Conservation (phyloP, 495 filamentous ascomycete species). For the Aspergillus haitiensis region DNA sequence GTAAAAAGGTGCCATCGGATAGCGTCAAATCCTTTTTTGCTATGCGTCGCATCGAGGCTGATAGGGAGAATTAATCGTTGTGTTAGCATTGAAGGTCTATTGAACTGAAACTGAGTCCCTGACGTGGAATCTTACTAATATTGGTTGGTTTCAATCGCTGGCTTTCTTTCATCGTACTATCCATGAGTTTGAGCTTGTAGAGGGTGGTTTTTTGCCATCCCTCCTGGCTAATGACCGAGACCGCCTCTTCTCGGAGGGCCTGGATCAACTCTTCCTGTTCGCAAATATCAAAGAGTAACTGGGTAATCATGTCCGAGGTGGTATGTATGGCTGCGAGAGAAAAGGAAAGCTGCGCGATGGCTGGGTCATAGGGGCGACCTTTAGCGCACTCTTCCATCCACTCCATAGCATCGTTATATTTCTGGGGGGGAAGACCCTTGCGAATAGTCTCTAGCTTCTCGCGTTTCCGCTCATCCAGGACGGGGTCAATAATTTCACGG, state of each 20-base stretch:
- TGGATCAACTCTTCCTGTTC: conserved; percentile 34
- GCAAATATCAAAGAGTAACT: conserved; percentile 41
- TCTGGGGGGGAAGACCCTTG: conserved; percentile 22
- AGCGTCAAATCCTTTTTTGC: conserved; percentile 29
- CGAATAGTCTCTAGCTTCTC: conserved; percentile 18
- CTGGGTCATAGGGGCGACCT: conserved; percentile 22
- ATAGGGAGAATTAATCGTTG: too few species aligned
- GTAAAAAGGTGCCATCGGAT: conserved; percentile 25
- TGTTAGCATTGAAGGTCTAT: too few species aligned
- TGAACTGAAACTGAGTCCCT: too few species aligned
- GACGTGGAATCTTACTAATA: conserved; percentile 25
- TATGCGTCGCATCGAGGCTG: conserved; percentile 42
- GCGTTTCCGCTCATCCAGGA: conserved; percentile 13
- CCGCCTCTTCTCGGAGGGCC: conserved; percentile 41
- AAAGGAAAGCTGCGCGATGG: conserved; percentile 23
- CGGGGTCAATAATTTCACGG: conserved; percentile 22
- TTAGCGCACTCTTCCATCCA: conserved; percentile 28
- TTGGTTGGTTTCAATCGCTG: conserved; percentile 36
- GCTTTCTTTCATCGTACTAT: conserved; percentile 48
- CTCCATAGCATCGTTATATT: conserved; percentile 25
- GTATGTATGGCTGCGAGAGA: conserved; percentile 36
- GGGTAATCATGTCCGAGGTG: conserved; percentile 27
- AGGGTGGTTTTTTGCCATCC: conserved; percentile 41
- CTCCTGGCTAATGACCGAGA: conserved; percentile 34
- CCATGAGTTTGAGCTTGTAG: conserved; percentile 45